Evolutionary conservation across 208 protist genomes (phyloP), one percentile per base, ranked within the genome.

Genomic region (Acanthamoeba triangularis): DNA sequence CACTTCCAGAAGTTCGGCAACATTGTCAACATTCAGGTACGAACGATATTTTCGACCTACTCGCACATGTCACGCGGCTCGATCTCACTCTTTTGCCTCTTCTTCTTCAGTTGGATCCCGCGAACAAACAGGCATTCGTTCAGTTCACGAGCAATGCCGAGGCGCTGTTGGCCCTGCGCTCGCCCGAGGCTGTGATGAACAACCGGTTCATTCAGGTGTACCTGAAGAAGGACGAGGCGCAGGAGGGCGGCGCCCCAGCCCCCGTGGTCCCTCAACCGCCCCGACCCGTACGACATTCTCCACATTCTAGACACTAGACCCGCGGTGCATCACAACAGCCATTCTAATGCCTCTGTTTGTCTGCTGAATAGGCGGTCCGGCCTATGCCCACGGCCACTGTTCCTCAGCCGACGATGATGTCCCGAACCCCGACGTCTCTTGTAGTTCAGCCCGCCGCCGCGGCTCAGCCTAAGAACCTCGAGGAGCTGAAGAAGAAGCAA

Each of bases 1-100:
- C 90, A 94, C 90, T 94, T 94, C 47, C 88, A 94, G 90, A 94
- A 94, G 52, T 94, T 94, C 44, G 90, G 90, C 44, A 74, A 28
- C 33, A 94, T 94, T 18, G 65, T 94, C 44, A 94, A 94, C 65
- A 94, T 94, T 56, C 90, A 94, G 90, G 84, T 91, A 69, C 59
- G 37, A 41, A 41, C 37, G 3, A 41, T 3, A 41, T 78, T 82
- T n/a, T 1, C 23, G n/a, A 33, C 20, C 0, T 69, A 69, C 14
- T 10, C 23, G 10, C 20, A 30, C 63, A 28, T 69, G 10, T 33
- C 25, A 20, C 10, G 25, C 63, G 28, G 8, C 10, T 69, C 16
- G 52, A 6, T 20, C 63, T 74, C 67, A 30, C 67, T 69, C n/a
- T 69, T 10, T 69, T 69, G 14, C 23, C n/a, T 33, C 63, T 37